A percentile compares a stretch with the other conserved stretches of the same genome.
Conservation (phyloP, 768 basidiomycete genomes). For the Phylloporus rhodoxanthus region DNA sequence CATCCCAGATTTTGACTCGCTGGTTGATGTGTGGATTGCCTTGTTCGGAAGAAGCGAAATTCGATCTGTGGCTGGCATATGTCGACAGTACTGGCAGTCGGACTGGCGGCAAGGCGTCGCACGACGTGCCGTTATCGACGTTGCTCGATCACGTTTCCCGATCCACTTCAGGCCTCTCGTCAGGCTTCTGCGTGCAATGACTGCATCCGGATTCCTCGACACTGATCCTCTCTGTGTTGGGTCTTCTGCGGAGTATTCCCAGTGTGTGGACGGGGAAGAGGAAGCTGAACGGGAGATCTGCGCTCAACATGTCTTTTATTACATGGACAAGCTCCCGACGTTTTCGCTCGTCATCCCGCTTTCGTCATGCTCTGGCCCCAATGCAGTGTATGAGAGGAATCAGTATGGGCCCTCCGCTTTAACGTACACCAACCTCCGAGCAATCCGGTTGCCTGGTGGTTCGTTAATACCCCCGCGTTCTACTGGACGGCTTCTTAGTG, state of each 20-base stretch:
- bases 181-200: conserved; percentile 70
- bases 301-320: conserved; percentile 66
- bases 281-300: conserved; percentile 53
- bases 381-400: conserved; percentile 67
- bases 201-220: conserved; percentile 69
- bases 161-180: conserved; percentile 66
- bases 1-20: conserved; percentile 65
- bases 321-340: conserved; percentile 63
- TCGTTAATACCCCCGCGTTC: conserved; percentile 62
- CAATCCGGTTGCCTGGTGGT: conserved; percentile 72
- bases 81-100: conserved; percentile 75
- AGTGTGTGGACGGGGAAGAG: conserved; percentile 35
- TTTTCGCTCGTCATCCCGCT: conserved; percentile 70
- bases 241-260: conserved; percentile 38
- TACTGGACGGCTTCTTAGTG: conserved; percentile 63
- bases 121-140: conserved; percentile 77
- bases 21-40: conserved; percentile 73
- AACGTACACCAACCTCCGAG: conserved; percentile 59
- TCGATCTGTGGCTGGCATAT: conserved; percentile 59
- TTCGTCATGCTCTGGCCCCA: conserved; percentile 55
- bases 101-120: conserved; percentile 65
- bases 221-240: conserved; percentile 57
- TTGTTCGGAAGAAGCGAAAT: conserved; percentile 70
- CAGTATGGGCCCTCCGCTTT: conserved; percentile 50
- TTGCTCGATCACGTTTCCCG: conserved; percentile 78